Conservation (phyloP, 1,284 basidiomycete genomes). For the Boletus calvinii region DNA sequence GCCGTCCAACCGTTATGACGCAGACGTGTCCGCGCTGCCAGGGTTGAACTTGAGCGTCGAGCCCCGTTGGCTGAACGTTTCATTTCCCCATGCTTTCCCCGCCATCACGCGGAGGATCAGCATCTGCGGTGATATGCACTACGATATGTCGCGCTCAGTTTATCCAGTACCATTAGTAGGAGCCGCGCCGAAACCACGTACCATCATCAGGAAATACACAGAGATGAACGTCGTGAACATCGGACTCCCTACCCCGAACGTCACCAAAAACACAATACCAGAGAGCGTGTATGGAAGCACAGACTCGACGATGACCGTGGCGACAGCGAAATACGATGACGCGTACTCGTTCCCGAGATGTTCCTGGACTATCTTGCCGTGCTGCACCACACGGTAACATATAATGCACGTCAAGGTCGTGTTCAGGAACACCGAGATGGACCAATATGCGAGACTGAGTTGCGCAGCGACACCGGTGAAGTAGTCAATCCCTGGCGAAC, state of each 20-base stretch:
- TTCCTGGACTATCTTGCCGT: neutral
- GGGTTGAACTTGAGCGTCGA: neutral
- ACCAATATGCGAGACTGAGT: neutral
- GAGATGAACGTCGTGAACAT: neutral
- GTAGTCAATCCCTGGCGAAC: neutral
- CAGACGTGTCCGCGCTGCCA: neutral
- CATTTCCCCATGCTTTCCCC: neutral
- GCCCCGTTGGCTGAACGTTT: neutral
- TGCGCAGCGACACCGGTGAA: neutral
- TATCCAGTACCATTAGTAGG: no score
- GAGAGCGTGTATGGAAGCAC: neutral
- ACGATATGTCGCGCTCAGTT: neutral
- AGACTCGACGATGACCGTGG: neutral
- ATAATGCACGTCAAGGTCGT: neutral
- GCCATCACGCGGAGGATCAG: neutral
- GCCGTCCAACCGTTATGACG: neutral
- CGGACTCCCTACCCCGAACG: neutral
- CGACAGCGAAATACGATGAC: neutral
- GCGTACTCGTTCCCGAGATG: neutral
- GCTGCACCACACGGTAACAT: neutral
- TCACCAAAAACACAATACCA: neutral
- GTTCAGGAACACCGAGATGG: neutral
- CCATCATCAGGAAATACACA: conserved; percentile 1
- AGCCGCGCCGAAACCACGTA: neutral
- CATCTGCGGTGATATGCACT: conserved; percentile 1